These are phyloP conservation scores for Glycine latifolia DNA, from an alignment of 306 rosid species.

Conservation along the genomic window DNA sequence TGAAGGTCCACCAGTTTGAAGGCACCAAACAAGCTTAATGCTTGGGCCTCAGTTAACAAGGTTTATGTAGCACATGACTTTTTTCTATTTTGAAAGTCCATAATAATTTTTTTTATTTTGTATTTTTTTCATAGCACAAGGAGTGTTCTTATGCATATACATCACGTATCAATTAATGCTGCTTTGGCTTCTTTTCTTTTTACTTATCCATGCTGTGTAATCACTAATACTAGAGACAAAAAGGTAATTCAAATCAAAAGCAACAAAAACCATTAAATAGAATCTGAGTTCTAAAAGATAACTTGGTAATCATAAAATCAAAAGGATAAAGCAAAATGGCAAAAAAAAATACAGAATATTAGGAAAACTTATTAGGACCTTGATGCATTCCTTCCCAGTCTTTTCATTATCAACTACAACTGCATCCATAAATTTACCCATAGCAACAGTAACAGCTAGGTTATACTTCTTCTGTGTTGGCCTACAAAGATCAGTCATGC, in stretches of 20 bases:
- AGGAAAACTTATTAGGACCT: conserved; percentile 62
- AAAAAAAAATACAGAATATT: conserved; percentile 28
- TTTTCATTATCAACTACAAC: conserved; percentile 96
- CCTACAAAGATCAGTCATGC: conserved; percentile 98
- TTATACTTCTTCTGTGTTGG: conserved; percentile 96
- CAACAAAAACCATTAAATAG: conserved; percentile 36
- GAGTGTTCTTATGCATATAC: background rate
- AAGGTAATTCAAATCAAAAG: conserved; percentile 24
- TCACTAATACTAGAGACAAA: conserved; percentile 21
- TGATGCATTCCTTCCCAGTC: conserved; percentile 99
- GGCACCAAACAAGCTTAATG: conserved; percentile 28
- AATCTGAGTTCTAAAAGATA: conserved; percentile 14
- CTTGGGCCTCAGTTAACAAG: conserved; percentile 4
- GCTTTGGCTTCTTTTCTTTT: background rate
- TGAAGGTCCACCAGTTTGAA: conserved; percentile 17
- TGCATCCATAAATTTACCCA: conserved; percentile 99
- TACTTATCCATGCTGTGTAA: conserved; percentile 27
- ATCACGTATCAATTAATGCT: conserved; percentile 3
- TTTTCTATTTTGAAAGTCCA: conserved; percentile 12
- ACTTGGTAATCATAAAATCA: conserved; percentile 30
- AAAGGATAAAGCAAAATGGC: conserved; percentile 19
- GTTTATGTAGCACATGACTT: conserved; percentile 20
- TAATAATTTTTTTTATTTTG: conserved; percentile 9
- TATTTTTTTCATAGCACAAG: conserved; percentile 11
- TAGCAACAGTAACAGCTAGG: conserved; percentile 97